A percentile compares a stretch with the other conserved stretches of the same genome.
phyloP scores from a whole-genome alignment of 148 eudicot genomes.

The Diospyros kaki region DNA sequence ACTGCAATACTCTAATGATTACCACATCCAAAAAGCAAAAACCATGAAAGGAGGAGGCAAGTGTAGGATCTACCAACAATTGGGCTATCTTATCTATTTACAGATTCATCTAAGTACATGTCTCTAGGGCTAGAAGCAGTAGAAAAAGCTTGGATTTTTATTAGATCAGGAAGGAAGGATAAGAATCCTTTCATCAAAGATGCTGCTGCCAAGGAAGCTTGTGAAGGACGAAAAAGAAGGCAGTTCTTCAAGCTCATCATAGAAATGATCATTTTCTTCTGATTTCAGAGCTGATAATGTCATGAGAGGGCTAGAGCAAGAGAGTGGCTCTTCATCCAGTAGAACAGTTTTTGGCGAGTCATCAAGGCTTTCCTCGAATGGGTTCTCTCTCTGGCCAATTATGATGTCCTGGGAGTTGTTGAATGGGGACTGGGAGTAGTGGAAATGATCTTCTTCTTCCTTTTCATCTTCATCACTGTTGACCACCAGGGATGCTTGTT shows the following conservation, averaged over 20 bases:
- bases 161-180: constrained; percentile 21
- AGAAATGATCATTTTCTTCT: constrained; percentile 54
- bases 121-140: not conserved
- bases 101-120: not conserved
- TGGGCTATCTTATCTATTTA: not conserved
- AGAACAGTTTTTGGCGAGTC: constrained; percentile 15
- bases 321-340: constrained; percentile 26
- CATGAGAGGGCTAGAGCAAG: constrained; percentile 21
- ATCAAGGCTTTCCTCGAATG: constrained; percentile 17
- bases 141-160: not conserved
- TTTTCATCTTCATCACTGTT: constrained; percentile 3
- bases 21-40: not conserved
- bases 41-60: not conserved
- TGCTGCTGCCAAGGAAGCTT: constrained; percentile 34
- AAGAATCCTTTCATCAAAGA: constrained; percentile 33
- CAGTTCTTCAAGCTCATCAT: constrained; percentile 59
- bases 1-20: not conserved
- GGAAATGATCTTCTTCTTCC: constrained; percentile 27
- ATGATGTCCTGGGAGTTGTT: constrained; percentile 22
- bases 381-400: constrained; percentile 21
- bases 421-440: constrained; percentile 29
- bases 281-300: constrained; percentile 23
- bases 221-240: constrained; percentile 40
- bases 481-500: not conserved
- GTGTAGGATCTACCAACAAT: not conserved